These are phyloP conservation scores for Arthrobotrys iridis DNA, from an alignment of 2,329 filamentous ascomycete species.

Conservation along the genomic window DNA sequence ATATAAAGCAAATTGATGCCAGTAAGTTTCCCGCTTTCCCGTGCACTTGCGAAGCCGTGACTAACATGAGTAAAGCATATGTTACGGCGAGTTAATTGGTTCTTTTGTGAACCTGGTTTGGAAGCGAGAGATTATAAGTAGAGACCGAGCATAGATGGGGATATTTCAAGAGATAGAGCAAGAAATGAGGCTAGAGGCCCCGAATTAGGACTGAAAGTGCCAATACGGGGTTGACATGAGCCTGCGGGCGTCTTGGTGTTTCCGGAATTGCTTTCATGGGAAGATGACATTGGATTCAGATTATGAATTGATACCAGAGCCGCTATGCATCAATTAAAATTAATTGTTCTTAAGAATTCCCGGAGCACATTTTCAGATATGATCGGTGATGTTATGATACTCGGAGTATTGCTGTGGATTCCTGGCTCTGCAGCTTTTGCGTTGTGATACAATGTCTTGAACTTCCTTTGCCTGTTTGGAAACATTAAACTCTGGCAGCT, in stretches of 20 bases:
- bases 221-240: constrained; percentile 2
- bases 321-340: not conserved
- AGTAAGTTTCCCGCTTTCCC: constrained; percentile 73
- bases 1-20: constrained; percentile 93
- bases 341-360: no score
- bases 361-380: no score
- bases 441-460: constrained; percentile 5
- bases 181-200: not conserved
- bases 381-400: no score
- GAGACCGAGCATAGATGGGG: not conserved
- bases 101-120: not conserved
- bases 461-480: not conserved
- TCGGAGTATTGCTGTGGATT: no score
- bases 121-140: not conserved
- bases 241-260: constrained; percentile 13
- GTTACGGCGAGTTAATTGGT: constrained; percentile 10
- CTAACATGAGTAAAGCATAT: constrained; percentile 15
- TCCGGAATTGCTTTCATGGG: constrained; percentile 16
- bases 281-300: not conserved
- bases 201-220: constrained; percentile 14
- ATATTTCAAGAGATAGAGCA: not conserved
- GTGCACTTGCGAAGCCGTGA: not conserved
- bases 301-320: not conserved
- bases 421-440: no score
- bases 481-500: no score